Conservation (phyloP, 441 rosid species). For the Corymbia calophylla region DNA sequence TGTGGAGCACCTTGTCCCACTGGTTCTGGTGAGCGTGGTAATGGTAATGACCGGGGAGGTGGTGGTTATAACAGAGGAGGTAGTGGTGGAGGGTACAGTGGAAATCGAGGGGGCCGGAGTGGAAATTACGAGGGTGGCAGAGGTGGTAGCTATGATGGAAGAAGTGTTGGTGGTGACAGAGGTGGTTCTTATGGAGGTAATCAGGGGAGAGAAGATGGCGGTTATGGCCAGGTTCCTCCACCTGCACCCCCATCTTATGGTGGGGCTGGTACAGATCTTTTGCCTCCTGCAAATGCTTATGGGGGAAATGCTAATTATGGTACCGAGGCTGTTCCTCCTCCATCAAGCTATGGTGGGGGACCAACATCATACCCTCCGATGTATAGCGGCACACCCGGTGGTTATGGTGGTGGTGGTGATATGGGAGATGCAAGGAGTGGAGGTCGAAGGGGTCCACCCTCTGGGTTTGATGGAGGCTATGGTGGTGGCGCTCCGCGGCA, state of each 20-base stretch:
- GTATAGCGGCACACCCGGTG: conserved; percentile 59
- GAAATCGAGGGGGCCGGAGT: conserved; percentile 42
- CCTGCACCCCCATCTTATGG: conserved; percentile 55
- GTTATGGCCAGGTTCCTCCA: conserved; percentile 65
- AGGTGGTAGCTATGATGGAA: conserved; percentile 46
- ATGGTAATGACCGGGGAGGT: conserved; percentile 29
- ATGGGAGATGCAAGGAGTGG: conserved; percentile 40
- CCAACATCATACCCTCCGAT: conserved; percentile 58
- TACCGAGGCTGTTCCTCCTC: conserved; percentile 78
- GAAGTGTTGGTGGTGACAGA: conserved; percentile 28
- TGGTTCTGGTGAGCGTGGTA: conserved; percentile 46
- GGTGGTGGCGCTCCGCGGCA: conserved; percentile 6
- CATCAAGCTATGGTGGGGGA: conserved; percentile 77
- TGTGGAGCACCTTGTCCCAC: conserved; percentile 80
- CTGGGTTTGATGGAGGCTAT: conserved; percentile 43
- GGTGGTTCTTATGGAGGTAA: conserved; percentile 58
- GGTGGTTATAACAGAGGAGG: conserved; percentile 48
- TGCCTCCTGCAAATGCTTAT: conserved; percentile 49
- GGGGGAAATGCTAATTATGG: conserved; percentile 50
- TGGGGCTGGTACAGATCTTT: conserved; percentile 45
- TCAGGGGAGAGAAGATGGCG: conserved; percentile 58
- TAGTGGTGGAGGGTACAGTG: conserved; percentile 36
- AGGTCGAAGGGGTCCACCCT: conserved; percentile 48
- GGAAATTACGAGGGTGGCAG: conserved; percentile 12
- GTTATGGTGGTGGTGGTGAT: conserved; percentile 54